phyloP scores from a whole-genome alignment of 345 rosid species.

The Camelina laxa region DNA sequence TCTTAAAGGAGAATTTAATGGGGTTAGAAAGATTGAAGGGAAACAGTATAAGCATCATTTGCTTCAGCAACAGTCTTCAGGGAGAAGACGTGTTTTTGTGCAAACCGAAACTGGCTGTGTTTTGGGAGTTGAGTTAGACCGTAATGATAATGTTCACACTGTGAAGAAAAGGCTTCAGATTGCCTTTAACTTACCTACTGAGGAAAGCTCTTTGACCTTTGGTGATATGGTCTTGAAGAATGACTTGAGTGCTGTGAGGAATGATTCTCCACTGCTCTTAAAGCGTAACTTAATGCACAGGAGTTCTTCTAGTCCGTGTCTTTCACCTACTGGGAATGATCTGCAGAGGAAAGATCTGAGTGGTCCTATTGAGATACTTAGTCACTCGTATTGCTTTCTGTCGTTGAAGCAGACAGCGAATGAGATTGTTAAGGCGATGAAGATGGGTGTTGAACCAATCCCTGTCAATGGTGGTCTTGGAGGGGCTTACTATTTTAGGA shows the following conservation, averaged over 20 bases:
- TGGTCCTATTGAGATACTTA: slow-evolving; percentile 62
- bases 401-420: slow-evolving; percentile 47
- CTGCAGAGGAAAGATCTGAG: slow-evolving; percentile 57
- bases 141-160: slow-evolving; percentile 60
- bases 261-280: slow-evolving; percentile 62
- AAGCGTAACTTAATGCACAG: slow-evolving; percentile 58
- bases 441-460: slow-evolving; percentile 58
- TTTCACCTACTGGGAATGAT: slow-evolving; percentile 59
- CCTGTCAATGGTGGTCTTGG: slow-evolving; percentile 62
- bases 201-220: slow-evolving; percentile 63
- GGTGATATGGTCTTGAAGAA: slow-evolving; percentile 61
- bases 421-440: slow-evolving; percentile 57
- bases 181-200: slow-evolving; percentile 57
- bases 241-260: slow-evolving; percentile 61
- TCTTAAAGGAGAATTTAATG: slow-evolving; percentile 49
- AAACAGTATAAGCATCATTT: slow-evolving; percentile 37
- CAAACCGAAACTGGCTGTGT: slow-evolving; percentile 73
- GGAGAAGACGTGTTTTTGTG: slow-evolving; percentile 62
- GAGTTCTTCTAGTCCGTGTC: slow-evolving; percentile 70
- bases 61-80: slow-evolving; percentile 47
- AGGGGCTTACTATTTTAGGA: slow-evolving; percentile 67
- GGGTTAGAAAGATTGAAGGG: slow-evolving; percentile 56
- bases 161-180: slow-evolving; percentile 63
- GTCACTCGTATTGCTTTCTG: slow-evolving; percentile 45
- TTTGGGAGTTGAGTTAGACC: slow-evolving; percentile 65